phyloP scores from a whole-genome alignment of 441 rosid genomes.

The Cnidoscolus chayamansa region DNA sequence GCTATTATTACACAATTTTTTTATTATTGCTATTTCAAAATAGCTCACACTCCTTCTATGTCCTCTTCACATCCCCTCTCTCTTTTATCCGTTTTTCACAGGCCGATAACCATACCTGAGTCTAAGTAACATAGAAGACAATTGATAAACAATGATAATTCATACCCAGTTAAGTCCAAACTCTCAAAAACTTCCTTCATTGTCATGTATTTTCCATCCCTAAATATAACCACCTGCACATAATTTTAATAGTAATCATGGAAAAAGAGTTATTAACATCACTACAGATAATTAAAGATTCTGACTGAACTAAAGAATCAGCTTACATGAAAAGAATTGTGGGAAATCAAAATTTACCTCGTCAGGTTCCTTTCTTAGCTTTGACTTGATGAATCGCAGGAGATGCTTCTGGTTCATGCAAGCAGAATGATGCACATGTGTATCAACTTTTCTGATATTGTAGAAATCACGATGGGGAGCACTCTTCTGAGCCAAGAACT shows the following conservation, averaged over 20 bases:
- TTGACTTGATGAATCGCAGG: conserved; percentile 66
- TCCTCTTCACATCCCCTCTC: no score
- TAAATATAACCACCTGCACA: conserved; percentile 67
- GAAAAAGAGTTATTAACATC: neutral
- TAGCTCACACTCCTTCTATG: no score
- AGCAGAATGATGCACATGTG: conserved; percentile 78
- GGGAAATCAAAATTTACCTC: conserved; percentile 40
- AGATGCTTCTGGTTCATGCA: conserved; percentile 88
- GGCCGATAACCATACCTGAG: no score
- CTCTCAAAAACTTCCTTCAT: conserved; percentile 69
- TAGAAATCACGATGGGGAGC: conserved; percentile 81
- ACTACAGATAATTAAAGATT: neutral
- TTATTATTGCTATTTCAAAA: no score
- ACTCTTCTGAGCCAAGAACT: conserved; percentile 64
- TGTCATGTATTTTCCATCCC: conserved; percentile 76
- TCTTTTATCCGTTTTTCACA: no score
- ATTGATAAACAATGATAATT: neutral
- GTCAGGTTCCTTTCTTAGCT: conserved; percentile 66
- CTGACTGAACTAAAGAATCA: neutral
- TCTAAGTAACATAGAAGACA: neutral
- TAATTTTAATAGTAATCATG: neutral
- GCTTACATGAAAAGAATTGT: neutral
- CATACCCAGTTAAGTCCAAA: conserved; percentile 67
- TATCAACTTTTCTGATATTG: conserved; percentile 73
- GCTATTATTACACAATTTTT: no score